Base-by-base conservation (phyloP, 345 rosid genomes). In the Brassica cretica region DNA sequence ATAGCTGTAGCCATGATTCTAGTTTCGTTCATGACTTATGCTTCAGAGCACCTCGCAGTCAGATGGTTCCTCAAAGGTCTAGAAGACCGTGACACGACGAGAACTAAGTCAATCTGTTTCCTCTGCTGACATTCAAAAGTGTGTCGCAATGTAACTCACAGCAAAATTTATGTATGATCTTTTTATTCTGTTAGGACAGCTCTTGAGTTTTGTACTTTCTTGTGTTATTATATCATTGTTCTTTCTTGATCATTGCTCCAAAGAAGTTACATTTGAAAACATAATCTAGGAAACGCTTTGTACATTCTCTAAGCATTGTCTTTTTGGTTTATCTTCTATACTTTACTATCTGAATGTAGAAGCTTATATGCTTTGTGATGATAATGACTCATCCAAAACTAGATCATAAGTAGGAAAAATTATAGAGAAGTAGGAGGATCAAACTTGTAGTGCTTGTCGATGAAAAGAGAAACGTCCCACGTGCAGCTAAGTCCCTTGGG, bases 401-500 rank as follows among this genome's bases (percentile, higher is more conserved):
- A 64, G 72, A 62, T 68, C 8, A 24, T 19, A 53, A 68, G 61
- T 63, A 29, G 7, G 59, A 64, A 5, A 55, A 8, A 41, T 41
- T 2, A 6, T 15, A 53, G 9, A 15, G 21, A 39, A 11, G 86
- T 66, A 5, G 91, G 68, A 27, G 92, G 87, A 86, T 94, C 96
- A 15, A 94, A 92, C 76, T 89, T 90, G 89, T 92, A 94, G 85
- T 88, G 82, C 85, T 94, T 92, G 81, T 94, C 98, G 41, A 94
- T 83, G 24, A 97, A 90, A 14, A 90, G 80, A 8, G 92, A 86
- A 2, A 90, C 91, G 51, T 92, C 98, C 98, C 98, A 94, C 18
- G 91, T 92, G 82, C 97, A 94, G 72, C 98, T 92, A 60, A 90
- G 88, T 21, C 98, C 98, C 75, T 89, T 89, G 0, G 97, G 98